Base-by-base conservation (phyloP, 768 basidiomycete species). In the Lactifluus piperatus region DNA sequence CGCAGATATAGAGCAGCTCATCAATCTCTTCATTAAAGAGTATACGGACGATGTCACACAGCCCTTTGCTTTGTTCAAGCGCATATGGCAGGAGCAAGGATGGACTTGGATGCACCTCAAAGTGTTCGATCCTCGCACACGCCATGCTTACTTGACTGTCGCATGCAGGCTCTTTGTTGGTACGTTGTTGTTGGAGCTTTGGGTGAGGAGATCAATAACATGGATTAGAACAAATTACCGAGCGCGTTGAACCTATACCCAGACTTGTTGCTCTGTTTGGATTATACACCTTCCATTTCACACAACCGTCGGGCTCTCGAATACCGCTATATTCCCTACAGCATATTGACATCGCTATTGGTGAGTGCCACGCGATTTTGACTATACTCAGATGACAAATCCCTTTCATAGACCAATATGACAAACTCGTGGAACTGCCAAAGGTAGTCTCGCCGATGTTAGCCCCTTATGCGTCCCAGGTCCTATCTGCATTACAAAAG, bases 81-180 rank as follows among this genome's bases (percentile, higher is more conserved):
- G 68, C 1, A 66, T 88, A 20, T 93, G 91, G 90, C 69, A 68
- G 11, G 71, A 73, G 5, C 77, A 79, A 60, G 85, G 86, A 22
- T 93, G 90, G 90, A 72, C 75, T 32, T 88, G 82, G 80, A 70
- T 89, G 45, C 88, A 91, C 67, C 79, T 92, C 73, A 84, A 80
- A 68, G 81, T 85, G 4, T 81, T 86, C 58, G 88, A 92, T 65
- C 71, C 76, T 44, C 77, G 85, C 50, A 74, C 85, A 22, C 79
- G 90, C 37, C 80, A 85, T 47, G 68, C 74, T 0, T 88, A 89
- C 69, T 70, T 91, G 29, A 74, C 74, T 34, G 76, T 81, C 10
- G 79, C 81, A 2, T 71, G 78, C 54, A 74, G 89, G 47, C 71
- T 89, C 20, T 87, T 92, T 68, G 71, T 83, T 41, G 88, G 90